phyloP scores from a whole-genome alignment of 75 land plant species.

The Sequoiadendron giganteum region DNA sequence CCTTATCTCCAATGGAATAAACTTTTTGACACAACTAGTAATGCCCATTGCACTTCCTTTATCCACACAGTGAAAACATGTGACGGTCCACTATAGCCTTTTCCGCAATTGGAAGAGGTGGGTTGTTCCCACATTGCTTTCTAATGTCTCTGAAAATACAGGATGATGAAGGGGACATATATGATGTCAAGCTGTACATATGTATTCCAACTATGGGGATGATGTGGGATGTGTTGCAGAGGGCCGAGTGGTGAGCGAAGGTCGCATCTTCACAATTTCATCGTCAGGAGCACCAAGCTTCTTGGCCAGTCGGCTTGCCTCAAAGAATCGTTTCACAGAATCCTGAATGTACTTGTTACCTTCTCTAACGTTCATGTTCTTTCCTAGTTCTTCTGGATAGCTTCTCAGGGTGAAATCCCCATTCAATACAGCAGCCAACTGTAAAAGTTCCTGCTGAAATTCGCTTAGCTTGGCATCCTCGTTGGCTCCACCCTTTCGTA shows the following conservation, averaged over 20 bases:
- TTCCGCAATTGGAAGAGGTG: no score
- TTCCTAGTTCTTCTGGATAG: constrained; percentile 40
- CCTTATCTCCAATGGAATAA: no score
- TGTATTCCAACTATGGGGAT: not conserved
- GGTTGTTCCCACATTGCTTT: no score
- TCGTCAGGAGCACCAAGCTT: constrained; percentile 57
- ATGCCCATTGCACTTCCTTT: no score
- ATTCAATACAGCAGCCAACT: constrained; percentile 71
- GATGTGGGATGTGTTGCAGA: not conserved
- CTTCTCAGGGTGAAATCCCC: constrained; percentile 51
- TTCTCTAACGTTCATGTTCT: constrained; percentile 62
- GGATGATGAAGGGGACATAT: no score
- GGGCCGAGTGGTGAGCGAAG: constrained; percentile 49
- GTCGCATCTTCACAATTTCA: constrained; percentile 63
- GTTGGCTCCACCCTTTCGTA: constrained; percentile 52
- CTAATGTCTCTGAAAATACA: no score
- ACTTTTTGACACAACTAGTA: no score
- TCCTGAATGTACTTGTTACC: constrained; percentile 48
- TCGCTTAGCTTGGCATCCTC: constrained; percentile 65
- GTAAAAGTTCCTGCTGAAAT: constrained; percentile 85
- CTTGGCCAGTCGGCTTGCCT: constrained; percentile 50
- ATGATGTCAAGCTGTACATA: no score
- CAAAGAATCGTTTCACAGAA: constrained; percentile 64
- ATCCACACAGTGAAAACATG: no score
- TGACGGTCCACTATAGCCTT: no score